Percentiles rank a stretch among this genome's conserved stretches.
Conservation (phyloP, 2,329 filamentous ascomycete genomes). For the Exophiala lecanii-corni region DNA sequence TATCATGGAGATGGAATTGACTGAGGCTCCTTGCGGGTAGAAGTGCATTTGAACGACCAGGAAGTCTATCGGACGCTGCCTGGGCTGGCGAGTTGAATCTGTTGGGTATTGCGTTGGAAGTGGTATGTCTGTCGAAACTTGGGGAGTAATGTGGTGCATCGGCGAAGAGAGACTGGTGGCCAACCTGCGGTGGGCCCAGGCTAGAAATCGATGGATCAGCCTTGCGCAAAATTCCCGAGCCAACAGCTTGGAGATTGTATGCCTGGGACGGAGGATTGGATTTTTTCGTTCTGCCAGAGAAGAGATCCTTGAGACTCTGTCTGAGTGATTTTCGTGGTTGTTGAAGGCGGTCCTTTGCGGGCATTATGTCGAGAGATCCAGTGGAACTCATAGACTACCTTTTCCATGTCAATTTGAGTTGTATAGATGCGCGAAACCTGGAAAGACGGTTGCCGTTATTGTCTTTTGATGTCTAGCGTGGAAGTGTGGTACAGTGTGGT, state of each 20-base stretch:
- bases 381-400: too few relatives aligned
- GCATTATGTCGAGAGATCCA: slow-evolving; percentile 13
- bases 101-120: not conserved
- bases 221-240: slow-evolving; percentile 23
- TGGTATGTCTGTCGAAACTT: not conserved
- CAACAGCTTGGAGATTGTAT: slow-evolving; percentile 14
- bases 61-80: too few relatives aligned
- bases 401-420: too few relatives aligned
- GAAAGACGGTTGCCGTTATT: too few relatives aligned
- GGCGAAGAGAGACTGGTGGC: slow-evolving; percentile 10
- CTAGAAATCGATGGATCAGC: slow-evolving; percentile 9
- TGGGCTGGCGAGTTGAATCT: not conserved
- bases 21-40: slow-evolving; percentile 22
- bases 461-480: too few relatives aligned
- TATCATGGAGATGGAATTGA: slow-evolving; percentile 21
- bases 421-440: too few relatives aligned
- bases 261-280: slow-evolving; percentile 7
- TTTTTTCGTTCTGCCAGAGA: slow-evolving; percentile 16
- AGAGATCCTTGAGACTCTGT: slow-evolving; percentile 25
- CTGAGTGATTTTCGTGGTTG: slow-evolving; percentile 20
- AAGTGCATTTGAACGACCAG: too few relatives aligned
- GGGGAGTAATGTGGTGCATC: not conserved
- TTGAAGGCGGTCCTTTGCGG: slow-evolving; percentile 12
- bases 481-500: too few relatives aligned
- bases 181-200: not conserved